Evolutionary conservation across 148 eudicot genomes (phyloP).

Genomic region (Simmondsia chinensis): DNA sequence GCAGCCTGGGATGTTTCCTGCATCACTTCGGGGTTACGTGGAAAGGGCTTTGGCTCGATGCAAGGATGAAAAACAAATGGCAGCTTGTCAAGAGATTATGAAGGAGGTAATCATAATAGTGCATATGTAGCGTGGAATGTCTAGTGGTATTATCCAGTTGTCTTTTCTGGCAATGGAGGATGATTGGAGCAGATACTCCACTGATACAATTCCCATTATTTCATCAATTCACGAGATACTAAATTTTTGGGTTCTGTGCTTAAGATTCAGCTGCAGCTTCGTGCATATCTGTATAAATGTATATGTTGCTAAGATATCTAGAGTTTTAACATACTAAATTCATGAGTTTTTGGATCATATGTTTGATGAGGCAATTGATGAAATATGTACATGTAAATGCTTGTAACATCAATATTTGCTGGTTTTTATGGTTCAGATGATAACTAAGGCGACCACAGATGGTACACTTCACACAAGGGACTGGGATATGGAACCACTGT

Average conservation of each 20-base stretch:
- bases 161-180: too few species aligned
- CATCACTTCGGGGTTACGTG: slow-evolving; percentile 89
- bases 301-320: too few species aligned
- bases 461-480: slow-evolving; percentile 70
- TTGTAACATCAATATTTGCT: not conserved
- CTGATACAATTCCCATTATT: too few species aligned
- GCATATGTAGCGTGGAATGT: not conserved
- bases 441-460: slow-evolving; percentile 79
- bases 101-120: slow-evolving; percentile 82
- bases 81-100: slow-evolving; percentile 70
- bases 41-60: slow-evolving; percentile 98
- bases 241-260: too few species aligned
- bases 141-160: too few species aligned
- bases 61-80: slow-evolving; percentile 76
- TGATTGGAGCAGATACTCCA: too few species aligned
- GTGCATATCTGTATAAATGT: too few species aligned
- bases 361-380: too few species aligned
- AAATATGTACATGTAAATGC: not conserved
- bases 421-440: slow-evolving; percentile 35
- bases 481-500: slow-evolving; percentile 96
- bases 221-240: too few species aligned
- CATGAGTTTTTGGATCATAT: too few species aligned
- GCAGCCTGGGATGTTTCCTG: slow-evolving; percentile 78
- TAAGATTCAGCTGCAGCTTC: too few species aligned
- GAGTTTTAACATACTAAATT: too few species aligned